Base-by-base conservation (phyloP, 371 early-diverging fungal genomes). In the Actinomortierella wolfii region DNA sequence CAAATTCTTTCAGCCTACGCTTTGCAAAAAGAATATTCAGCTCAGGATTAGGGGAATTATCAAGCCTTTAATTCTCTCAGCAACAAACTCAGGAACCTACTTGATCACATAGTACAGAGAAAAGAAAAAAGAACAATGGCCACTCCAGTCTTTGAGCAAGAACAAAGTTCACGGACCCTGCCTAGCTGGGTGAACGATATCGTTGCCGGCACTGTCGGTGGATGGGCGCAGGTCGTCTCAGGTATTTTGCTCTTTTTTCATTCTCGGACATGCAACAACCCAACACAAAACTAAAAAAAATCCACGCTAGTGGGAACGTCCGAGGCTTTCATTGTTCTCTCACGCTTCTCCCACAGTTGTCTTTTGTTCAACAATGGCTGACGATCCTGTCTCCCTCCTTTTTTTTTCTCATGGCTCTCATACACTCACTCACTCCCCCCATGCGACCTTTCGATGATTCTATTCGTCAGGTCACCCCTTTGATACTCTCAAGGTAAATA, bases 201-300 rank as follows among this genome's bases (percentile, higher is more conserved):
- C 45, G 75, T 89, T 34, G 91, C 92, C 43, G 94, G 94, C 45
- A 94, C 94, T n/a, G 76, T 89, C 48, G 94, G 92, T 60, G 94
- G 94, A 34, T 91, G 91, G 88, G 91, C 92, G 13, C 93, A 94
- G 68, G 94, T 93, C 11, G 78, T 89, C 18, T 88, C 90, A 44
- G 92, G 90, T 86, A 82, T 76, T 51, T 20, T 43, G 23, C 45
- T 17, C 11, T 25, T 26, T n/a, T n/a, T 40, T 21, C 17, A 23
- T 24, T 51, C 34, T n/a, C 21, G 49, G 49, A 47, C 34, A 4
- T 48, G 49, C 25, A 25, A 0, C 29, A 15, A 34, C 2, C 21
- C 2, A 17, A 21, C 54, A n/a, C 34, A 34, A 34, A 34, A 34
- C 7, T 6, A 34, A 11, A 11, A 34, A 34, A 6, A 34, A 34